Percentiles rank a stretch among this genome's conserved stretches.
phyloP scores from a whole-genome alignment of 2,329 filamentous ascomycete genomes.

The Plectosphaerella sp. region DNA sequence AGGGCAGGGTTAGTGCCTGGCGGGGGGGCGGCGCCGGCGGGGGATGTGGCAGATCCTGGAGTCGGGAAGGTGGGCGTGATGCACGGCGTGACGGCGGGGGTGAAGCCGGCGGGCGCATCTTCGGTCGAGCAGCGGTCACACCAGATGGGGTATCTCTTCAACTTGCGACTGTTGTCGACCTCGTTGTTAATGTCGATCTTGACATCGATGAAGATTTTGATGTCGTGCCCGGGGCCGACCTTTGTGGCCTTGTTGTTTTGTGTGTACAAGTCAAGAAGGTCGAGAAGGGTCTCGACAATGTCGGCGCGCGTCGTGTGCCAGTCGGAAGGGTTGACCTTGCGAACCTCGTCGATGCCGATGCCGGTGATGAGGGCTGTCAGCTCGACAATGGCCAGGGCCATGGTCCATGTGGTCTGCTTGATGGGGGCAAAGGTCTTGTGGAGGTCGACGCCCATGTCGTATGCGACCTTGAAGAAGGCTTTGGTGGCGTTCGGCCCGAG shows the following conservation, averaged over 20 bases:
- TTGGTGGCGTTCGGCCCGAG: slow-evolving; percentile 42
- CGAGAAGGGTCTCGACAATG: slow-evolving; percentile 75
- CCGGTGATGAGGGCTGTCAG: slow-evolving; percentile 68
- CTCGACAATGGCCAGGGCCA: slow-evolving; percentile 79
- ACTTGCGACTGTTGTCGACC: slow-evolving; percentile 55
- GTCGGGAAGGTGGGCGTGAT: slow-evolving; percentile 14
- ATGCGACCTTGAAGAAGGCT: slow-evolving; percentile 63
- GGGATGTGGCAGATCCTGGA: slow-evolving; percentile 31
- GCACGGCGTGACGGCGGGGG: slow-evolving; percentile 8
- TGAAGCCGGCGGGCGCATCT: slow-evolving; percentile 24
- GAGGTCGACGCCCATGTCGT: slow-evolving; percentile 79
- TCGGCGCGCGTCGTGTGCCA: slow-evolving; percentile 41
- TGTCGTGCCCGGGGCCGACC: slow-evolving; percentile 65
- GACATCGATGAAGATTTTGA: slow-evolving; percentile 78
- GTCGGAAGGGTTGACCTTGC: slow-evolving; percentile 43
- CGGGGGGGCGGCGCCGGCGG: slow-evolving; percentile 32
- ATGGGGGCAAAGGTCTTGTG: slow-evolving; percentile 91
- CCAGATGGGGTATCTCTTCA: slow-evolving; percentile 51
- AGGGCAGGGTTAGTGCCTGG: slow-evolving; percentile 23
- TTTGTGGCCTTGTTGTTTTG: slow-evolving; percentile 73
- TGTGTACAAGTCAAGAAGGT: slow-evolving; percentile 88
- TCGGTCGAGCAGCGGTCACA: slow-evolving; percentile 47
- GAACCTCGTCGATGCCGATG: slow-evolving; percentile 45
- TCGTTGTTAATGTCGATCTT: slow-evolving; percentile 85
- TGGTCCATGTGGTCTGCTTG: slow-evolving; percentile 82